phyloP scores from a whole-genome alignment of 306 rosid genomes.

The Hylodesmum podocarpum region DNA sequence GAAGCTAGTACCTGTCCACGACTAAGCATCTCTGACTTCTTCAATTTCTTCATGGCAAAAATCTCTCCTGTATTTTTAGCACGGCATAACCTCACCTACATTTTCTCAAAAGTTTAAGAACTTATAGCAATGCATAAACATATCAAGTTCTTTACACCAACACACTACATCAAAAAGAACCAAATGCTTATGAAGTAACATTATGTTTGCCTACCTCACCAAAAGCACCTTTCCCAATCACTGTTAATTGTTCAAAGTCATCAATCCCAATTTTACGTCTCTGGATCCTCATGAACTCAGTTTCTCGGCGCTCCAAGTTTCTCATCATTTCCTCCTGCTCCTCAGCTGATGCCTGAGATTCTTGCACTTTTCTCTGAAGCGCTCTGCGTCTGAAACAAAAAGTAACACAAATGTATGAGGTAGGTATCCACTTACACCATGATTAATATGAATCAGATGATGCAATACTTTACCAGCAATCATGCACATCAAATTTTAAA shows the following conservation, averaged over 20 bases:
- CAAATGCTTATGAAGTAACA: neutral
- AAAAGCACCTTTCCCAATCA: conserved; percentile 98
- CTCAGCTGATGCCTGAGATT: conserved; percentile 79
- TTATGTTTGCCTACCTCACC: conserved; percentile 70
- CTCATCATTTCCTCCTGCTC: conserved; percentile 95
- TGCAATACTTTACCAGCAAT: neutral
- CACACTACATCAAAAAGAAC: conserved; percentile 5
- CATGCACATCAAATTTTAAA: neutral
- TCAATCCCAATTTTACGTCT: conserved; percentile 95
- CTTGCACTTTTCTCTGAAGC: conserved; percentile 77
- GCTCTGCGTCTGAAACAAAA: conserved; percentile 66
- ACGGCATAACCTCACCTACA: conserved; percentile 89
- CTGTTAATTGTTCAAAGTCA: conserved; percentile 90
- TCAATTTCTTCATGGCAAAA: conserved; percentile 96
- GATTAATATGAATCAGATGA: neutral
- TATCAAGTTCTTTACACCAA: neutral
- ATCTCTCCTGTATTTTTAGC: conserved; percentile 81
- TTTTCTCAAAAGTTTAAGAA: conserved; percentile 7
- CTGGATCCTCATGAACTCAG: conserved; percentile 90
- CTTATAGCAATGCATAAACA: neutral
- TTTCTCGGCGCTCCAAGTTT: conserved; percentile 87
- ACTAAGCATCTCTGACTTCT: conserved; percentile 98
- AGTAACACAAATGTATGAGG: neutral
- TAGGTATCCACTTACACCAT: neutral
- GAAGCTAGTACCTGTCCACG: conserved; percentile 87